Evolutionary conservation across 2,329 filamentous ascomycete species (phyloP).

Genomic region (Whalleya microplaca): DNA sequence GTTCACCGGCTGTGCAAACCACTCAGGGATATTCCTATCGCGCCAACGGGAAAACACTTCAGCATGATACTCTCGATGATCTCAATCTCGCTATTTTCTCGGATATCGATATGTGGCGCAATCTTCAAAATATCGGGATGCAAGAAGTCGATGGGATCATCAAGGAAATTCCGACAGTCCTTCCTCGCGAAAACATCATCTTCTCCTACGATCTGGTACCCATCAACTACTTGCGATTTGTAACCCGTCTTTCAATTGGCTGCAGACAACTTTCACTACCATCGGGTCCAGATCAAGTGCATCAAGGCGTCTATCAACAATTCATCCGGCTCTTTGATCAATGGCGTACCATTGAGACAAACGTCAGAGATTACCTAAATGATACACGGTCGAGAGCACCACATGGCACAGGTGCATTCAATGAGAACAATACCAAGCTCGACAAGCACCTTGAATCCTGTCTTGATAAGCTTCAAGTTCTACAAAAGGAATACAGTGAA

Average conservation of each 20-base stretch:
- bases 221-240: neutral
- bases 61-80: neutral
- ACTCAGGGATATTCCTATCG: neutral
- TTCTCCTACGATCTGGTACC: neutral
- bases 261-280: neutral
- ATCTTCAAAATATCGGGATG: neutral
- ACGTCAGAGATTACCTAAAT: neutral
- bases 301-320: neutral
- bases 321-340: conserved; percentile 5
- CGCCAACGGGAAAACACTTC: neutral
- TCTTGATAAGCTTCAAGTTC: neutral
- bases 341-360: neutral
- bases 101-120: neutral
- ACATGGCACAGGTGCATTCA: neutral
- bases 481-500: neutral
- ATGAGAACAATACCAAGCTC: neutral
- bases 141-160: neutral
- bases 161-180: neutral
- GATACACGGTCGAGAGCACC: neutral
- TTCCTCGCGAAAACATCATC: neutral
- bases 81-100: conserved; percentile 3
- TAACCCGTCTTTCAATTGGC: neutral
- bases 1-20: neutral
- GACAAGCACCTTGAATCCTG: neutral
- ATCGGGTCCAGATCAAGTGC: neutral